Evolutionary conservation across 495 filamentous ascomycete genomes (phyloP).

Genomic region (Acidomyces sp.): DNA sequence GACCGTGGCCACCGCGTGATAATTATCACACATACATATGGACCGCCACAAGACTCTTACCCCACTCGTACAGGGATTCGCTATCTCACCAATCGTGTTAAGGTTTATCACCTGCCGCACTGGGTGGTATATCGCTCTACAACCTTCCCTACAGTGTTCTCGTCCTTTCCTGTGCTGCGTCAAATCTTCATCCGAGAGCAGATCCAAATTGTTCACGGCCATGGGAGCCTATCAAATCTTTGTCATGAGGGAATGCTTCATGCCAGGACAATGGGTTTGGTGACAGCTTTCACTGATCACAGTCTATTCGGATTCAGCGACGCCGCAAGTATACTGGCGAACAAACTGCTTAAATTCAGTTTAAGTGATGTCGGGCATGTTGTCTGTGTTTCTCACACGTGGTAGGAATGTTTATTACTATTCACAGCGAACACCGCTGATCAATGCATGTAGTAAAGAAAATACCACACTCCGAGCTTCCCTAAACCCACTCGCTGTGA

Average conservation of each 20-base stretch:
- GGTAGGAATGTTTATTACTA: conserved; percentile 37
- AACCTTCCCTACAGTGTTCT: conserved; percentile 96
- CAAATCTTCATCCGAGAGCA: conserved; percentile 88
- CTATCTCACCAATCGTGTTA: conserved; percentile 93
- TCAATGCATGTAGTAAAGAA: conserved; percentile 56
- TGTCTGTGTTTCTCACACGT: conserved; percentile 95
- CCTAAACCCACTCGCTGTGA: conserved; percentile 90
- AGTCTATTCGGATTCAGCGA: conserved; percentile 97
- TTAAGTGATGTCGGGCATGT: conserved; percentile 96
- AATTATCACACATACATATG: conserved; percentile 94
- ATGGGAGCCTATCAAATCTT: conserved; percentile 78
- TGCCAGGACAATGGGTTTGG: conserved; percentile 87
- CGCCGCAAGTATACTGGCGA: conserved; percentile 87
- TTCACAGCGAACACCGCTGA: not conserved
- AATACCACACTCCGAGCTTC: conserved; percentile 94
- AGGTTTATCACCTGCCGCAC: conserved; percentile 95
- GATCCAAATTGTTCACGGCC: conserved; percentile 95
- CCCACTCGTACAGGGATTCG: conserved; percentile 69
- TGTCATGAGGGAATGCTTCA: conserved; percentile 94
- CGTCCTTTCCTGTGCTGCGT: conserved; percentile 91
- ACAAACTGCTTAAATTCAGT: conserved; percentile 91
- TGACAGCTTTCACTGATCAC: conserved; percentile 94
- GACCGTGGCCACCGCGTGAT: conserved; percentile 97
- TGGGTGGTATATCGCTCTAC: conserved; percentile 86
- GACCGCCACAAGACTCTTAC: conserved; percentile 32